Evolutionary conservation across 768 basidiomycete genomes (phyloP), one percentile per base, ranked within the genome.

Genomic region (Ramaria sp.): DNA sequence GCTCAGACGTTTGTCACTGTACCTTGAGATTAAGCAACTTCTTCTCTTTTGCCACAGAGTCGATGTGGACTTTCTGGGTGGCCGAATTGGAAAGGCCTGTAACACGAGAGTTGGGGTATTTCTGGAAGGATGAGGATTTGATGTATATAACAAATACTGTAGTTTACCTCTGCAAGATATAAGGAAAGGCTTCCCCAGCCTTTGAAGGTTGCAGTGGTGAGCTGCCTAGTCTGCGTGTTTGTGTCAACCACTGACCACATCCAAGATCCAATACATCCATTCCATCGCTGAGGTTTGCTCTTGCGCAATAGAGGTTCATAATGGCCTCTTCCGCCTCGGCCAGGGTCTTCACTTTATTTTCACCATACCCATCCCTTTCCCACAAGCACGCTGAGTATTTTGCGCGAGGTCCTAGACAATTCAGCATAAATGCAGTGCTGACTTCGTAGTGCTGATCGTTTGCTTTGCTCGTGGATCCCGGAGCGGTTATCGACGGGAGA

Each of bases 381-480:
- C 48, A 87, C 33, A 84, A 65, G 61, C 83, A 84, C 4, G 78
- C 77, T 0, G 81, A 84, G 64, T 86, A 85, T 66, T 87, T 86
- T 37, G 81, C 82, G 59, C 72, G 73, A 0, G 81, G 81, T 0
- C 84, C 84, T 22, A 86, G 67, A 48, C 83, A 84, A 1, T 81
- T 78, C 9, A 83, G 66, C 54, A 85, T 84, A 66, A 87, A 86
- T 31, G 73, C 67, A 0, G 79, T 82, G 0, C 80, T 70, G 57
- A 83, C 84, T 72, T 87, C 84, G 66, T 87, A 87, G 63, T 87
- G 84, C 66, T 86, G 85, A 63, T 86, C 81, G 60, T 88, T 87
- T 19, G 84, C 85, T 63, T 82, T 83, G 39, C 80, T 75, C 0
- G 83, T 77, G 27, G 48, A 49, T 30, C 48, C 48, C 22, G 48